Percentiles rank a stretch among this genome's conserved stretches.
phyloP scores from a whole-genome alignment of 371 early-diverging fungal genomes.

The Mucor indicus region DNA sequence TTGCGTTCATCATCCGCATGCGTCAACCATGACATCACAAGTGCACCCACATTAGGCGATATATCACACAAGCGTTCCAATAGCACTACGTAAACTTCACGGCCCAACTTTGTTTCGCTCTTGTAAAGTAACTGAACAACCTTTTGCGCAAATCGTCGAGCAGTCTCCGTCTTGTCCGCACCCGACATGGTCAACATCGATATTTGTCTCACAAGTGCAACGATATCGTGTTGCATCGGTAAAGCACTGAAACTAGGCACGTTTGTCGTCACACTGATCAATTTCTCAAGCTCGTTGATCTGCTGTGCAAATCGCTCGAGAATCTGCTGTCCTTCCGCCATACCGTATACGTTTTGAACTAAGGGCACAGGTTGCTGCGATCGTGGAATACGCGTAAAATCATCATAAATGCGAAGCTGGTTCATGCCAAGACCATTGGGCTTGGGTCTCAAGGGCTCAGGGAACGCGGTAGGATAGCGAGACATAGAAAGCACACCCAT shows the following conservation, averaged over 20 bases:
- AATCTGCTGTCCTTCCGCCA: constrained; percentile 42
- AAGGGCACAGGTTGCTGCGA: constrained; percentile 6
- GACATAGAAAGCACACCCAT: constrained; percentile 67
- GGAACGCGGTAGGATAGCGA: constrained; percentile 79
- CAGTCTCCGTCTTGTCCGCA: constrained; percentile 73
- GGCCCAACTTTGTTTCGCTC: constrained; percentile 67
- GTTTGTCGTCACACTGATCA: constrained; percentile 54
- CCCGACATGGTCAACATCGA: constrained; percentile 62
- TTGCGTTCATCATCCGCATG: constrained; percentile 94
- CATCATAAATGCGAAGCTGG: constrained; percentile 83
- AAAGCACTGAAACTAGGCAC: constrained; percentile 60
- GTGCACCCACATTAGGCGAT: constrained; percentile 73
- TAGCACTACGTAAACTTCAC: constrained; percentile 80
- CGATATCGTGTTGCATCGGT: constrained; percentile 79
- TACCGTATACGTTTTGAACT: background rate
- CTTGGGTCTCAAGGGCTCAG: constrained; percentile 81
- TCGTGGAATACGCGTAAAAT: constrained; percentile 52
- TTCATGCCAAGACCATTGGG: constrained; percentile 73
- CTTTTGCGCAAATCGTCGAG: constrained; percentile 82
- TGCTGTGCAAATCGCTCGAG: constrained; percentile 69
- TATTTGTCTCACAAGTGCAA: constrained; percentile 70
- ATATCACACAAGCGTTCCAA: constrained; percentile 80
- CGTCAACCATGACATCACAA: constrained; percentile 90
- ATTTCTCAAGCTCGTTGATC: constrained; percentile 75
- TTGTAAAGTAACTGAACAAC: constrained; percentile 82